These are phyloP conservation scores for Debaryomyces hansenii DNA, from an alignment of 805 yeast genomes.

Conservation along the genomic window DNA sequence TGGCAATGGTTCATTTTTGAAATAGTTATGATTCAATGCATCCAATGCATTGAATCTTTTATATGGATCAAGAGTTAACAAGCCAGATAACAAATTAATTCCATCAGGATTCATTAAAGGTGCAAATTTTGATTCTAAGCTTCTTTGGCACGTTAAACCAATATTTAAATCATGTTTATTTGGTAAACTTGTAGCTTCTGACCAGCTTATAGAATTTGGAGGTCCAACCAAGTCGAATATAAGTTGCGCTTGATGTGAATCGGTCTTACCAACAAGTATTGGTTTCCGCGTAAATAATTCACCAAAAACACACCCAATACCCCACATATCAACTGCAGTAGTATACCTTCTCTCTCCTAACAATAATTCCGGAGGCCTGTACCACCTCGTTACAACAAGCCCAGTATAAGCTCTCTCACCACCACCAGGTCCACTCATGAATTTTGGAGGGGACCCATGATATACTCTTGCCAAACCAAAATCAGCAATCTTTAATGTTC, in stretches of 20 bases:
- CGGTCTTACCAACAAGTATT: constrained; percentile 80
- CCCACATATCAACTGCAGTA: constrained; percentile 97
- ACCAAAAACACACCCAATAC: constrained; percentile 92
- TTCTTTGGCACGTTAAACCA: constrained; percentile 47
- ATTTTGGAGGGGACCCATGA: constrained; percentile 59
- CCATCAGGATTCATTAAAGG: constrained; percentile 46
- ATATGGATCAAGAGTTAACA: constrained; percentile 70
- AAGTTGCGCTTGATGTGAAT: constrained; percentile 80
- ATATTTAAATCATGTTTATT: constrained; percentile 46
- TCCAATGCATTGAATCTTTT: constrained; percentile 75
- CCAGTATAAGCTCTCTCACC: constrained; percentile 56
- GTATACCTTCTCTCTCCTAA: constrained; percentile 85
- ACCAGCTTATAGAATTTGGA: constrained; percentile 63
- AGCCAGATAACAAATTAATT: constrained; percentile 54
- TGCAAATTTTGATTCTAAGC: constrained; percentile 50
- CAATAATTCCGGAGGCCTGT: constrained; percentile 91
- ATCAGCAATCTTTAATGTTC: constrained; percentile 87
- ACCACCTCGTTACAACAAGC: constrained; percentile 94
- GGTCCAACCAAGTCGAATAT: constrained; percentile 83
- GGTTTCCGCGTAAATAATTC: constrained; percentile 84
- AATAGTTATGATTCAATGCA: constrained; percentile 72
- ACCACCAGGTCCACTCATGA: constrained; percentile 56
- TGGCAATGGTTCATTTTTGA: constrained; percentile 67
- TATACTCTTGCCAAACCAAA: constrained; percentile 88
- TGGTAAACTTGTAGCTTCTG: constrained; percentile 59